Percentiles rank a stretch among this genome's conserved stretches.
phyloP scores from a whole-genome alignment of 495 filamentous ascomycete species.

The Acidiella bohemica region DNA sequence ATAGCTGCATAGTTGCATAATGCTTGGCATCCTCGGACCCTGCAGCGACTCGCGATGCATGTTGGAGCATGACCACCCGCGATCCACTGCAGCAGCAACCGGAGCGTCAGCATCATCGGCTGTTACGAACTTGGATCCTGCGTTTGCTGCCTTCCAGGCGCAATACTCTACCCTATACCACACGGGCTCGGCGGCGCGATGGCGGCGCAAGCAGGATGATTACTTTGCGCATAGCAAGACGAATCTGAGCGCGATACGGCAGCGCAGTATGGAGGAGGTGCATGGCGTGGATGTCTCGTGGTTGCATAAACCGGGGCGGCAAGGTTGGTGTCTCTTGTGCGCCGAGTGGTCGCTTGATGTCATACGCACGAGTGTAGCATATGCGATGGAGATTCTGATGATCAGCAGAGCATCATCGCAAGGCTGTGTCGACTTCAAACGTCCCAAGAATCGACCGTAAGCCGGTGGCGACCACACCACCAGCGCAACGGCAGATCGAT shows the following conservation, averaged over 20 bases:
- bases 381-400: too few species aligned
- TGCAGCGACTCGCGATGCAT: not conserved
- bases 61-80: not conserved
- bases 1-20: not conserved
- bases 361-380: not conserved
- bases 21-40: not conserved
- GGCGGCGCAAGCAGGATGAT: conserved; percentile 5
- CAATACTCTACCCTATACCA: conserved; percentile 1
- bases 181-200: conserved; percentile 8
- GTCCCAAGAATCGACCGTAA: too few species aligned
- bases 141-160: not conserved
- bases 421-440: not conserved
- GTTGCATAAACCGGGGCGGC: conserved; percentile 58
- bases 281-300: conserved; percentile 55
- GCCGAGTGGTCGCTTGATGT: not conserved
- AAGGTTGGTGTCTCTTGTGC: conserved; percentile 16
- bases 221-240: not conserved
- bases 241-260: conserved; percentile 1
- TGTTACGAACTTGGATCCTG: not conserved
- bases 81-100: too few species aligned
- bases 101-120: not conserved
- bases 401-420: conserved; percentile 6
- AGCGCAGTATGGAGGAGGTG: conserved; percentile 38
- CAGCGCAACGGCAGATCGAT: not conserved
- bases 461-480: not conserved